A percentile compares a stretch with the other conserved stretches of the same genome.
These are phyloP conservation scores for Yarrowia sp. DNA, from an alignment of 805 yeast species.

Conservation along the genomic window DNA sequence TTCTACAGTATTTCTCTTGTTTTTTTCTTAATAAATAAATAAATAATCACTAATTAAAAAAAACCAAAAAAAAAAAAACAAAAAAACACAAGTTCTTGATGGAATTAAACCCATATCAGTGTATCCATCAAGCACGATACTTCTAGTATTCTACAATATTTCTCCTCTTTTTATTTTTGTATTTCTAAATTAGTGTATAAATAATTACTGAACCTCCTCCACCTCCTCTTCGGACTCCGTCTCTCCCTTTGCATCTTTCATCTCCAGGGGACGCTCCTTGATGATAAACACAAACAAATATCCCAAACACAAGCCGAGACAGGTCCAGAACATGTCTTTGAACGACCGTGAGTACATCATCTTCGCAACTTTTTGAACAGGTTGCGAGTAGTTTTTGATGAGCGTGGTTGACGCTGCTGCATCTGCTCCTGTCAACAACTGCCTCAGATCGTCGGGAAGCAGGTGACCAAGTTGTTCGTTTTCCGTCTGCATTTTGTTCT, in stretches of 20 bases:
- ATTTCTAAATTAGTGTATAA: no score
- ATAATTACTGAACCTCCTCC: no score
- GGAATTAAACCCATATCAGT: no score
- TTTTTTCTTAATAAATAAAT: no score
- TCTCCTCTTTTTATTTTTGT: no score
- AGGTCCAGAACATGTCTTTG: conserved; percentile 35
- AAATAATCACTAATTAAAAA: no score
- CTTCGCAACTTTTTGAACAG: conserved; percentile 1
- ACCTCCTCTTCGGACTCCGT: conserved; percentile 21
- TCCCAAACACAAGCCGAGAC: conserved; percentile 33
- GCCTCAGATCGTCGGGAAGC: conserved; percentile 8
- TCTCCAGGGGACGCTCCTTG: conserved; percentile 12
- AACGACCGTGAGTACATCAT: conserved; percentile 29
- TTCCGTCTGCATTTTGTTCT: conserved; percentile 50
- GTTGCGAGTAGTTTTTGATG: conserved; percentile 9
- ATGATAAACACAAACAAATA: conserved; percentile 23
- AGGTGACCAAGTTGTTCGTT: conserved; percentile 9
- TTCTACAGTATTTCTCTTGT: no score
- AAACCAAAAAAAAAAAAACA: no score
- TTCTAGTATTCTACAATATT: no score
- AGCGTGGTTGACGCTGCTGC: conserved; percentile 19
- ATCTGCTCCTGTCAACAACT: conserved; percentile 17
- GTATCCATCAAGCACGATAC: no score
- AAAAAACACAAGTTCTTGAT: no score
- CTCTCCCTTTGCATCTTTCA: conserved; percentile 28